Evolutionary conservation across 768 basidiomycete genomes (phyloP).

Genomic region (Leccinum subtestaceum): DNA sequence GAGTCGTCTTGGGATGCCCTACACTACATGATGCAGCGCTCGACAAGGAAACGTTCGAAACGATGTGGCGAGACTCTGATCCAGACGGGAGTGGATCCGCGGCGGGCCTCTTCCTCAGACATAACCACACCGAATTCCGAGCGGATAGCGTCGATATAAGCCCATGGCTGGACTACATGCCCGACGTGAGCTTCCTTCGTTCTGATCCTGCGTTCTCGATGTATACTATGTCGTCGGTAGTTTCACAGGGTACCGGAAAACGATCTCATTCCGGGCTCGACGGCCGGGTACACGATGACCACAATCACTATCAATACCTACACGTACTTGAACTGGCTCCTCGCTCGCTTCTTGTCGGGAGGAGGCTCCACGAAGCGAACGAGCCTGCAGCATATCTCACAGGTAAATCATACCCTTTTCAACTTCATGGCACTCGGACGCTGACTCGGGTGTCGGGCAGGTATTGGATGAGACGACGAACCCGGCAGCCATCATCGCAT

Average conservation of each 20-base stretch:
- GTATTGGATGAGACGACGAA: conserved; percentile 10
- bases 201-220: neutral
- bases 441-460: too few relatives aligned
- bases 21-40: conserved; percentile 41
- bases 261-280: conserved; percentile 41
- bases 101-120: conserved; percentile 62
- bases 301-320: conserved; percentile 70
- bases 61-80: conserved; percentile 70
- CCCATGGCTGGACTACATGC: conserved; percentile 48
- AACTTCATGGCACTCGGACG: neutral
- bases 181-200: conserved; percentile 38
- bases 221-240: conserved; percentile 12
- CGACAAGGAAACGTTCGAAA: conserved; percentile 71
- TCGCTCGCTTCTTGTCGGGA: conserved; percentile 49
- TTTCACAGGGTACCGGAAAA: conserved; percentile 38
- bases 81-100: conserved; percentile 44
- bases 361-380: conserved; percentile 65
- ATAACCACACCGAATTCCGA: conserved; percentile 62
- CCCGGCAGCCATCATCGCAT: conserved; percentile 56
- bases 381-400: conserved; percentile 63
- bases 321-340: conserved; percentile 61
- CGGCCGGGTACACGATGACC: conserved; percentile 55
- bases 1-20: neutral
- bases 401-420: conserved; percentile 35
- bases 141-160: conserved; percentile 30